Base-by-base conservation (phyloP, 805 yeast species). In the Hanseniaspora pseudoguilliermondii region DNA sequence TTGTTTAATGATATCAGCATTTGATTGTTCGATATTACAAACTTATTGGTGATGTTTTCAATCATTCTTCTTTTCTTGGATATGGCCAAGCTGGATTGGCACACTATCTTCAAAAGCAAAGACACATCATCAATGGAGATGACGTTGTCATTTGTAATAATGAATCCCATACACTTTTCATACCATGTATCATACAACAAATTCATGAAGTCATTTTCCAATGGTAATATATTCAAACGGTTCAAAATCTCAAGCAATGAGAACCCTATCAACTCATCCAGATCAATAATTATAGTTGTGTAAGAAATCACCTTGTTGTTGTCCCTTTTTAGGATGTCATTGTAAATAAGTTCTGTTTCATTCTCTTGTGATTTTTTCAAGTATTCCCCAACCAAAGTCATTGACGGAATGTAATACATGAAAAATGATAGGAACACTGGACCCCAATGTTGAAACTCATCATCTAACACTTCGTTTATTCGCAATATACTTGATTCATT, bases 381-480 rank as follows among this genome's bases (percentile, higher is more conserved):
- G 61, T 77, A 75, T 59, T 78, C 77, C 15, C 59, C 59, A 1
- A 76, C 58, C 29, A 77, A 62, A 39, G 73, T 71, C 11, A 63
- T 53, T 5, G 80, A 73, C 61, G 80, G 88, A 68, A 84, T 74
- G 62, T 81, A 82, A 63, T 72, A 86, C 40, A 82, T 67, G 10
- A 80, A 64, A n/a, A 81, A 71, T 8, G 49, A 43, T 36, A 52
- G 35, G 27, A 52, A 52, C 18, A 18, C 7, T 44, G 49, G 47
- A 16, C 42, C 47, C 55, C 55, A 52, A 15, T 49, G 38, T 5
- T n/a, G 21, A 0, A 25, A n/a, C 15, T 49, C 35, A 1, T 11
- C 34, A 21, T 41, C 36, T 13, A 35, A 15, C 9, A 42, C 42
- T 2, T 50, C 40, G 9, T 41, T 50, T 21, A 42, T 50, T 23